Evolutionary conservation across 192 early-diverging fungal genomes (phyloP).

Genomic region (Gamsiella multidivaricata): DNA sequence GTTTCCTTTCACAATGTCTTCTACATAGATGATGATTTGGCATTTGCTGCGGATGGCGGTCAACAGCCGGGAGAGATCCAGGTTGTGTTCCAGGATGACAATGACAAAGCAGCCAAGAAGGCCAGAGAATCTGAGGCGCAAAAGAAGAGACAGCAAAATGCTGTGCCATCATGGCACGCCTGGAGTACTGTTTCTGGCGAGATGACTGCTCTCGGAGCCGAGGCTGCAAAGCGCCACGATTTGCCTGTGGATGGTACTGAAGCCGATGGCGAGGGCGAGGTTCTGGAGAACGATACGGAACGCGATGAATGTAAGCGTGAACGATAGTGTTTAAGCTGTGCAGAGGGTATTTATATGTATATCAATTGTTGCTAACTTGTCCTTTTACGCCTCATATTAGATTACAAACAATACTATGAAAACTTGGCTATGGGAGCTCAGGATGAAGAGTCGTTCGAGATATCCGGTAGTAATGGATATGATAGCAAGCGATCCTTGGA

Average conservation of each 20-base stretch:
- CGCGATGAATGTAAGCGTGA: constrained; percentile 55
- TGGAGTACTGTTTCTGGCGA: constrained; percentile 77
- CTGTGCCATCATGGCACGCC: constrained; percentile 82
- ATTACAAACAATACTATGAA: constrained; percentile 50
- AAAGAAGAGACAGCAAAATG: constrained; percentile 78
- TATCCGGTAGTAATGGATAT: background rate
- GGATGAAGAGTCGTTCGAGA: constrained; percentile 21
- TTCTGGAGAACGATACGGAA: constrained; percentile 53
- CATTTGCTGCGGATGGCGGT: constrained; percentile 74
- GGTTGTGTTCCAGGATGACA: constrained; percentile 78
- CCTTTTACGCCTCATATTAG: constrained; percentile 1
- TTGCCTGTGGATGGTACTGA: constrained; percentile 54
- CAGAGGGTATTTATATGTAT: no score
- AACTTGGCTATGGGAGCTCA: constrained; percentile 17
- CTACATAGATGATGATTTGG: constrained; percentile 68
- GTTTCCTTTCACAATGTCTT: no score
- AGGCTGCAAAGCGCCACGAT: constrained; percentile 40
- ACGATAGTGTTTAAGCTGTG: no score
- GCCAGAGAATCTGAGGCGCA: constrained; percentile 72
- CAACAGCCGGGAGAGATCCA: constrained; percentile 71
- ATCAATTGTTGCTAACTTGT: no score
- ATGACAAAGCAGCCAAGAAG: constrained; percentile 70
- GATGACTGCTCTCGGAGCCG: constrained; percentile 50
- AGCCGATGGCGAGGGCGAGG: constrained; percentile 51
- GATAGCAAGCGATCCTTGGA: constrained; percentile 35